Evolutionary conservation across 2,329 filamentous ascomycete genomes (phyloP), one percentile per base, ranked within the genome.

Genomic region (Hyphodiscus sp.): DNA sequence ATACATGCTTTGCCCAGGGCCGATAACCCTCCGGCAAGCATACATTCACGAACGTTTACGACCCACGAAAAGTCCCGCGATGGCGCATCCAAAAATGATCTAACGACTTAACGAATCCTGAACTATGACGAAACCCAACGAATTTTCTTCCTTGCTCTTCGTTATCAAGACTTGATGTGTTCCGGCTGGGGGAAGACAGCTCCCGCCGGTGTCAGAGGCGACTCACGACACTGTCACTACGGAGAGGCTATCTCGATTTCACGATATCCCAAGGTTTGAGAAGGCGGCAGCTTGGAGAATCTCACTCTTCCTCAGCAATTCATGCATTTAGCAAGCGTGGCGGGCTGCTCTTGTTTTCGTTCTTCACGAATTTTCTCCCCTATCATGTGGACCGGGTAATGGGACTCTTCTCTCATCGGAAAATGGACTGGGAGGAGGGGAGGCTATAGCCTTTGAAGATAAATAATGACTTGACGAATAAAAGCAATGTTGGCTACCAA

Each of bases 251-350:
- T 50, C 50, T 56, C 19, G 16, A 45, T 48, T 50, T 58, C 52
- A 53, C 54, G 48, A 47, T 47, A 33, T 47, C 15, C 29, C 30
- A n/a, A 53, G 49, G 41, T 55, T 42, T 54, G 52, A 47, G 42
- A 43, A 52, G 49, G 47, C 8, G 56, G 52, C 46, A 54, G 56
- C 49, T 56, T 59, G 53, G 49, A 59, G 55, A 56, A 45, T 58
- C 49, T 60, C 49, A 45, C 56, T 58, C 53, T 51, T 29, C 23
- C 50, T 51, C 50, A 41, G 49, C 46, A 23, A 54, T 58, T 58
- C 41, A 45, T 62, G 63, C 63, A 65, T 66, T 66, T 65, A 67
- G 65, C 61, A 63, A 65, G 64, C 59, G 60, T 62, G 62, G 61
- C 47, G 57, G n/a, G 58, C 43, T 59, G 54, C 54, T 51, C 55